Evolutionary conservation across 345 rosid species (phyloP).

Genomic region (Salix udensis): DNA sequence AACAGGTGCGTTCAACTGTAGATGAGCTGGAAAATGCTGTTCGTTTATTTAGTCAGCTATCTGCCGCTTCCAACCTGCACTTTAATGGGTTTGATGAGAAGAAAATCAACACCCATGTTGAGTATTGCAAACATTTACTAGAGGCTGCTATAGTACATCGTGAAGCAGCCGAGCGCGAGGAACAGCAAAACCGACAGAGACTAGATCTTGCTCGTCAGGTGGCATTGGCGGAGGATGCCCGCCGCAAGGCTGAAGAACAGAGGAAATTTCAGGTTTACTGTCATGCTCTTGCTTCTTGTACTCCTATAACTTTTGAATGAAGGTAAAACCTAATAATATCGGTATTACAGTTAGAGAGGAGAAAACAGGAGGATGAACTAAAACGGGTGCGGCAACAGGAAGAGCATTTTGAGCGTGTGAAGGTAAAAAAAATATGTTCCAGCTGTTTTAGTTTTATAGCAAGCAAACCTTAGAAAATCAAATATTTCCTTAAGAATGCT

Average conservation of each 20-base stretch:
- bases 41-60: constrained; percentile 73
- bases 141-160: constrained; percentile 91
- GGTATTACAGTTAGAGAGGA: constrained; percentile 68
- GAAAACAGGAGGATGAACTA: constrained; percentile 88
- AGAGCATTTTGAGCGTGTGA: constrained; percentile 77
- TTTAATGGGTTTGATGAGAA: constrained; percentile 94
- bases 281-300: constrained; percentile 11
- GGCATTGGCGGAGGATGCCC: constrained; percentile 96
- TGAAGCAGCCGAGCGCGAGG: constrained; percentile 91
- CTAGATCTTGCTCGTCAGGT: constrained; percentile 93
- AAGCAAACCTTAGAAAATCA: too few species aligned
- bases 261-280: constrained; percentile 72
- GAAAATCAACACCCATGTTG: constrained; percentile 95
- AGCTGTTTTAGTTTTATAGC: too few species aligned
- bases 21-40: constrained; percentile 96
- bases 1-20: constrained; percentile 86
- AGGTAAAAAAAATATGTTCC: constrained; percentile 39
- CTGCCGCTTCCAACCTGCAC: constrained; percentile 88
- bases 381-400: constrained; percentile 85
- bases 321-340: neutral
- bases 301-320: neutral
- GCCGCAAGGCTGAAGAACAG: constrained; percentile 96
- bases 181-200: constrained; percentile 84
- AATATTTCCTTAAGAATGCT: neutral
- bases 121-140: constrained; percentile 90